These are phyloP conservation scores for Blastocladiella emersonii DNA, from an alignment of 371 early-diverging fungal genomes.

Conservation along the genomic window DNA sequence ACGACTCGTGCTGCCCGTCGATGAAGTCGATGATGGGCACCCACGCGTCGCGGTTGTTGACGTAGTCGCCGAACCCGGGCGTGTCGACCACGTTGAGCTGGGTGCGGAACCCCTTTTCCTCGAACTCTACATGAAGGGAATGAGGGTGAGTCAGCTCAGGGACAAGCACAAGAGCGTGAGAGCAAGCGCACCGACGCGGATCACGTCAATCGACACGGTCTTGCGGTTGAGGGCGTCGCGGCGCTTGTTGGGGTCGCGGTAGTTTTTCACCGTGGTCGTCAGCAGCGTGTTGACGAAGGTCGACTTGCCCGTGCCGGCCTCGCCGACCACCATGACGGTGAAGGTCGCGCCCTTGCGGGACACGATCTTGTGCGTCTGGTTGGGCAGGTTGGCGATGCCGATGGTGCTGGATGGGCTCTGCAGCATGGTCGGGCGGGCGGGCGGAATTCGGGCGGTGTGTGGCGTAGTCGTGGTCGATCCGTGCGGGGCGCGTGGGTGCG, in stretches of 20 bases:
- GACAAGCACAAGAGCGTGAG: not conserved
- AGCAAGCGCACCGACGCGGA: constrained; percentile 57
- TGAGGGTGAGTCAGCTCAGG: not conserved
- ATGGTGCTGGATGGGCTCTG: constrained; percentile 22
- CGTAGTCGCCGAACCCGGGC: constrained; percentile 83
- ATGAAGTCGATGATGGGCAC: constrained; percentile 91
- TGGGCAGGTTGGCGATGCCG: constrained; percentile 97
- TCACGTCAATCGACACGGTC: constrained; percentile 89
- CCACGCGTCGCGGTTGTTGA: constrained; percentile 84
- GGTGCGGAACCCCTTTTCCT: constrained; percentile 90
- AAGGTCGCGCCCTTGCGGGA: constrained; percentile 87
- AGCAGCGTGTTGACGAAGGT: constrained; percentile 84
- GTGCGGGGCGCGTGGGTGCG: too few species aligned
- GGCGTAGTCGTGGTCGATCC: too few species aligned
- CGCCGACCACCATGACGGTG: constrained; percentile 95
- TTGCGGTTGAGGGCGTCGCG: constrained; percentile 66
- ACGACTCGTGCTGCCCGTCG: constrained; percentile 86
- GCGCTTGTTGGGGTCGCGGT: constrained; percentile 67
- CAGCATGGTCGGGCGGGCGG: not conserved
- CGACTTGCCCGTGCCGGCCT: constrained; percentile 73
- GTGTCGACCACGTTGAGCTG: constrained; percentile 81
- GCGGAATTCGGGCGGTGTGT: too few species aligned
- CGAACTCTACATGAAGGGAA: constrained; percentile 47
- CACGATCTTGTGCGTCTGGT: constrained; percentile 92
- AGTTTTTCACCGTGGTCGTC: constrained; percentile 69